Base-by-base conservation (phyloP, 495 filamentous ascomycete genomes). In the Wilcoxina mikolae region DNA sequence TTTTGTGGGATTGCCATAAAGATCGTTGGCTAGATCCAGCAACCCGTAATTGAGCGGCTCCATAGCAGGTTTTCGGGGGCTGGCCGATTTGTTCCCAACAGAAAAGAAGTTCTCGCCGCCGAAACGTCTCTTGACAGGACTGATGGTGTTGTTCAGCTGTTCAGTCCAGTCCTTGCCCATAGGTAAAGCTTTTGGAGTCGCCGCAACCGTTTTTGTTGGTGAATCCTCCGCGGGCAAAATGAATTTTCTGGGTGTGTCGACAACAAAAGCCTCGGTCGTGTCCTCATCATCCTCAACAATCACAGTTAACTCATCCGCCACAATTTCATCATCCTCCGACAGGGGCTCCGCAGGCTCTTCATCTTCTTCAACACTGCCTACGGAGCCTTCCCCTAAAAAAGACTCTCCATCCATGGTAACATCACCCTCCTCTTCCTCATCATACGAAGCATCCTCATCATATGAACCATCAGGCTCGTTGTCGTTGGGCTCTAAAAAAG, bases 321-420 rank as follows among this genome's bases (percentile, higher is more conserved):
- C 58, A 41, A 78, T 82, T 67, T 81, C 76, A 69, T 78, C 78
- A 67, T 80, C 76, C 60, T 73, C 75, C 59, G 72, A 74, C 69
- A 79, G 76, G 67, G 77, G 75, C 53, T 72, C 74, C 62, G 80
- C 76, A 69, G 77, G 75, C 68, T 78, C 76, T 51, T 79, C 77
- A 68, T 73, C 70, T 55, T 79, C 78, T 68, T 82, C 78, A 74
- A 78, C 74, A 68, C 84, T 84, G 79, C 80, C 85, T 77, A 80
- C 82, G 78, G 82, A 84, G 78, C 82, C 78, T 70, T 83, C 81
- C 76, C 79, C 85, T 80, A 85, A 87, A 87, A 90, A 87, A 89
- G 83, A 85, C 75, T 82, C 75, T 41, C 70, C 69, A 26, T 60
- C 56, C 47, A 65, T 57, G 35, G 56, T 56, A 12, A 55, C 56